Evolutionary conservation across 495 filamentous ascomycete species (phyloP).

Genomic region (Jackrogersella multiformis): DNA sequence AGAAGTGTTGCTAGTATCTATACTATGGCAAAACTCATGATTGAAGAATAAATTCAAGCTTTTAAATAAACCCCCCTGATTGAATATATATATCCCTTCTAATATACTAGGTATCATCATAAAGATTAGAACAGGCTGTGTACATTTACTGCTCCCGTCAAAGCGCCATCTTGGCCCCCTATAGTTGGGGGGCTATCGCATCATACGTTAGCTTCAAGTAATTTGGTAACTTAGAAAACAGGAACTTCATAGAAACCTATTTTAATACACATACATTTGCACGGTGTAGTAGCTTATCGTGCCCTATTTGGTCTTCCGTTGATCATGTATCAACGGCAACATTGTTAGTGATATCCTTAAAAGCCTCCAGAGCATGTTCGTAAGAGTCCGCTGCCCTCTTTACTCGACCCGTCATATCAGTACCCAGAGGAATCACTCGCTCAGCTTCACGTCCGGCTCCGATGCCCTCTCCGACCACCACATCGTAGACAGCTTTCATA

Average conservation of each 20-base stretch:
- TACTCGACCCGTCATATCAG: constrained; percentile 53
- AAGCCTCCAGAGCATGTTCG: constrained; percentile 48
- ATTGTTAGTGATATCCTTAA: constrained; percentile 48
- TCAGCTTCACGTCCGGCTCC: constrained; percentile 55
- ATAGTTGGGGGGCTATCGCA: background rate
- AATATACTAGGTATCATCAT: too few relatives aligned
- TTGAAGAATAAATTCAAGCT: too few relatives aligned
- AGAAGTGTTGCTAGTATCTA: too few relatives aligned
- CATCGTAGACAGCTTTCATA: constrained; percentile 58
- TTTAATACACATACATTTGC: too few relatives aligned
- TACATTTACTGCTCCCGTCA: background rate
- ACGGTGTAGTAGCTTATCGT: background rate
- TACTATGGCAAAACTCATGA: too few relatives aligned
- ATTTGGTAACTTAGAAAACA: background rate
- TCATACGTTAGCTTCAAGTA: background rate
- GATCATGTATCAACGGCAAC: constrained; percentile 30
- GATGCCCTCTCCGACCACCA: constrained; percentile 57
- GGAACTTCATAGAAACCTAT: background rate
- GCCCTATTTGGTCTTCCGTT: background rate
- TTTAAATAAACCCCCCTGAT: too few relatives aligned
- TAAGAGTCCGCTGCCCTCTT: constrained; percentile 49
- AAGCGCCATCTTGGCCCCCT: background rate
- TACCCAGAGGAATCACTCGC: constrained; percentile 54
- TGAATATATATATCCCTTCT: too few relatives aligned
- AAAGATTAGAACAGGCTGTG: background rate